Evolutionary conservation across 1,139 yeast genomes (phyloP).

Genomic region (Scheffersomyces lignicola): DNA sequence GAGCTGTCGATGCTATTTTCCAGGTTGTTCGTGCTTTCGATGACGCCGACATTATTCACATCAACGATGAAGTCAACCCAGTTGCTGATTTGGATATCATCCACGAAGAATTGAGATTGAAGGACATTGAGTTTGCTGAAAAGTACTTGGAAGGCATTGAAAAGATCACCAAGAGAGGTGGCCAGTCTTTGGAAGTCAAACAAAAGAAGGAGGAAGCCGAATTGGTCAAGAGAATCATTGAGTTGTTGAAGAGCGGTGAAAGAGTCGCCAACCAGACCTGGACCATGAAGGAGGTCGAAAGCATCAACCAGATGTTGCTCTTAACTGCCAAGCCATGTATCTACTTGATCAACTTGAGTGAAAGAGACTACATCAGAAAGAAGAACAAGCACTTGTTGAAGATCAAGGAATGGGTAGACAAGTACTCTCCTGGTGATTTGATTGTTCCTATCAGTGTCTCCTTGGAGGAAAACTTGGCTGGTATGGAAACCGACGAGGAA

Average conservation of each 20-base stretch:
- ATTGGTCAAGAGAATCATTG: conserved; percentile 74
- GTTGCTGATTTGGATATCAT: conserved; percentile 92
- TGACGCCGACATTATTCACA: conserved; percentile 96
- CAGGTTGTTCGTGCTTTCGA: conserved; percentile 98
- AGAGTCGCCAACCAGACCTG: conserved; percentile 91
- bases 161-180: conserved; percentile 89
- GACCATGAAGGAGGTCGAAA: conserved; percentile 88
- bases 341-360: conserved; percentile 90
- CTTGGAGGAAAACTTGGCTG: conserved; percentile 89
- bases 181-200: conserved; percentile 93
- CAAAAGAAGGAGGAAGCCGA: conserved; percentile 90
- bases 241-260: conserved; percentile 75
- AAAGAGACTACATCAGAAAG: conserved; percentile 92
- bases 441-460: conserved; percentile 93
- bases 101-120: conserved; percentile 87
- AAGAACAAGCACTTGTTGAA: conserved; percentile 91
- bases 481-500: conserved; percentile 87
- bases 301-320: conserved; percentile 81
- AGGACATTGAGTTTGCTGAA: conserved; percentile 93
- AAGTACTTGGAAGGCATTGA: conserved; percentile 87
- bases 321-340: conserved; percentile 96
- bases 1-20: conserved; percentile 97
- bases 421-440: conserved; percentile 88
- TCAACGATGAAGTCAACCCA: conserved; percentile 98
- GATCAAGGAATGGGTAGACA: conserved; percentile 97